Evolutionary conservation across 2,329 filamentous ascomycete species (phyloP).

Genomic region (Xylariomycetidae sp.): DNA sequence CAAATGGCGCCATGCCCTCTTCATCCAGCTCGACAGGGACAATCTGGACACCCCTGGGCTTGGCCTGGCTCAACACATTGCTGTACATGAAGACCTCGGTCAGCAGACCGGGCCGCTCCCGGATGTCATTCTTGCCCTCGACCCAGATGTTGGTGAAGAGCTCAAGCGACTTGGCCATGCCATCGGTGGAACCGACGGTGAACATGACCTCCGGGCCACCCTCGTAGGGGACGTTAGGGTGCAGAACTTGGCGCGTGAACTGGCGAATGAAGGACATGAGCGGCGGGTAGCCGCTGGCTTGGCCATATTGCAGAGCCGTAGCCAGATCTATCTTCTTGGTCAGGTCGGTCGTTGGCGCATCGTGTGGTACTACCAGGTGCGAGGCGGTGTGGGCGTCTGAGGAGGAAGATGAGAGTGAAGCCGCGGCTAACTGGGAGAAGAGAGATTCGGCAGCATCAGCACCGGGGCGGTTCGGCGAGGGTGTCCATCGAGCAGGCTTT

Average conservation of each 20-base stretch:
- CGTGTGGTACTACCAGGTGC: constrained; percentile 61
- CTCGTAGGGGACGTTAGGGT: constrained; percentile 74
- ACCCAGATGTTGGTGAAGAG: constrained; percentile 72
- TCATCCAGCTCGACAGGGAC: constrained; percentile 70
- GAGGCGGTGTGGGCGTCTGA: constrained; percentile 27
- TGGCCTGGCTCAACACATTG: constrained; percentile 63
- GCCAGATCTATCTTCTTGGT: constrained; percentile 70
- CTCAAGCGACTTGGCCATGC: constrained; percentile 71
- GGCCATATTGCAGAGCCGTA: constrained; percentile 81
- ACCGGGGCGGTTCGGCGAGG: constrained; percentile 56
- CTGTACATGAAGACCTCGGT: constrained; percentile 78
- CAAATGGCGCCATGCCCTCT: constrained; percentile 71
- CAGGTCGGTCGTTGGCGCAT: constrained; percentile 46
- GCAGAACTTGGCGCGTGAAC: constrained; percentile 69
- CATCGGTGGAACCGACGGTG: constrained; percentile 80
- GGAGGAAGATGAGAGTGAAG: no score
- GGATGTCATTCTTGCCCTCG: constrained; percentile 57
- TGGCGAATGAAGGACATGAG: constrained; percentile 72
- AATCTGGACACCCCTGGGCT: constrained; percentile 65
- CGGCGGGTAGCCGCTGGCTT: constrained; percentile 74
- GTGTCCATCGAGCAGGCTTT: constrained; percentile 66
- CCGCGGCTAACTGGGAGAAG: no score
- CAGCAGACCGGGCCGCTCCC: constrained; percentile 69
- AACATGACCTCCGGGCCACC: constrained; percentile 72
- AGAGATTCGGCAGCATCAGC: constrained; percentile 21